Base-by-base conservation (phyloP, 306 rosid species). In the Vigna trinervia region DNA sequence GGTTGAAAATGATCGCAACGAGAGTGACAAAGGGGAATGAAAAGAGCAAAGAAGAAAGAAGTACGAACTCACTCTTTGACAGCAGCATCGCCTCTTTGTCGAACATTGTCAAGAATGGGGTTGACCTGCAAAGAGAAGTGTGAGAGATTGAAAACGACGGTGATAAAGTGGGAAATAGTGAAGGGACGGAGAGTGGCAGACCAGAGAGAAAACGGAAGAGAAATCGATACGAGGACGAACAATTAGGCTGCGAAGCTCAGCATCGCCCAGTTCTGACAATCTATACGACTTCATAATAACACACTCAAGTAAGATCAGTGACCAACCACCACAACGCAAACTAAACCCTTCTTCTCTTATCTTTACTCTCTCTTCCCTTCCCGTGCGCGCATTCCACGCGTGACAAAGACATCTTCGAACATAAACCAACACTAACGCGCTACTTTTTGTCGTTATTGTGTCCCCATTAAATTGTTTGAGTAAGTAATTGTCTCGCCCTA, bases 221-320 rank as follows among this genome's bases (percentile, higher is more conserved):
- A 92, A 92, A 84, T 92, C 97, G 50, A 87, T 84, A 13, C 96
- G 90, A 71, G 97, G 97, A 30, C 97, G 96, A 65, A 91, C 87
- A 62, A 85, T 90, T 34, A 92, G 92, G 78, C 71, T 82, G 57
- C 85, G 85, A 78, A 90, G 78, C 84, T 89, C 91, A 5, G 77
- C 67, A 12, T 75, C 74, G 30, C 86, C 57, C 65, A 92, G 91
- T 61, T 89, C 88, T 36, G 92, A 92, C 45, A 90, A 81, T 77
- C 67, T 86, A 78, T 90, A 90, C 9, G 94, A 87, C 86, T 92
- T 92, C 97, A 90, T 92, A 12, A 67, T 92, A 22, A 67, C 12
- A 32, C 4, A 57, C 26, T 57, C 43, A 38, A 30, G 34, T 4
- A 30, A 34, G n/a, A 56, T 56, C 19, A 36, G 15, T 61, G 15